A percentile compares a stretch with the other conserved stretches of the same genome.
Conservation (phyloP, 176 grass and related monocot species). For the Carex littledalei region DNA sequence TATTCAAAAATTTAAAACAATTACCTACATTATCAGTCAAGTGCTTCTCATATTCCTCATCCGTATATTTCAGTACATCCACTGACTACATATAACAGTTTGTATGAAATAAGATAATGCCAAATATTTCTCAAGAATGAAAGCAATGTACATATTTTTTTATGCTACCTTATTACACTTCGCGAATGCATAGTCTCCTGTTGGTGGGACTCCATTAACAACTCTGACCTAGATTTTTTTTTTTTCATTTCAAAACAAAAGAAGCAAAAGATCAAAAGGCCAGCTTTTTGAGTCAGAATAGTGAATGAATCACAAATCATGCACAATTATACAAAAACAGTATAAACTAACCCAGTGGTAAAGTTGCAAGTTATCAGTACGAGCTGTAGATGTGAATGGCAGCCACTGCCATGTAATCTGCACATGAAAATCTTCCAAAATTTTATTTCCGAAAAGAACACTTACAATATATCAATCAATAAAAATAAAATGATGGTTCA, state of each 20-base stretch:
- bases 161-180: conserved; percentile 83
- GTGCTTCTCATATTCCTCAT: conserved; percentile 92
- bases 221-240: conserved; percentile 60
- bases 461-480: not conserved
- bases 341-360: conserved; percentile 79
- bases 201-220: conserved; percentile 73
- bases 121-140: not conserved
- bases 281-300: not conserved
- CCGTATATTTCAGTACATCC: conserved; percentile 78
- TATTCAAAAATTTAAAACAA: conserved; percentile 24
- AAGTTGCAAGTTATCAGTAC: conserved; percentile 75
- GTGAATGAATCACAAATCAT: conserved; percentile 19
- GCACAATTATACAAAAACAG: conserved; percentile 10
- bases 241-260: conserved; percentile 2
- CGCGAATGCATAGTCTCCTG: conserved; percentile 88
- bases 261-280: not conserved
- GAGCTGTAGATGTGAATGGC: conserved; percentile 81
- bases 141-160: not conserved
- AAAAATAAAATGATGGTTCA: not conserved
- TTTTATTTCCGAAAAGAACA: not conserved
- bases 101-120: conserved; percentile 22
- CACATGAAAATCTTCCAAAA: conserved; percentile 23
- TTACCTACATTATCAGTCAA: conserved; percentile 96
- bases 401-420: conserved; percentile 94
- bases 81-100: conserved; percentile 55